Conservation (phyloP, 2,329 filamentous ascomycete genomes). For the Epichloe sibirici region DNA sequence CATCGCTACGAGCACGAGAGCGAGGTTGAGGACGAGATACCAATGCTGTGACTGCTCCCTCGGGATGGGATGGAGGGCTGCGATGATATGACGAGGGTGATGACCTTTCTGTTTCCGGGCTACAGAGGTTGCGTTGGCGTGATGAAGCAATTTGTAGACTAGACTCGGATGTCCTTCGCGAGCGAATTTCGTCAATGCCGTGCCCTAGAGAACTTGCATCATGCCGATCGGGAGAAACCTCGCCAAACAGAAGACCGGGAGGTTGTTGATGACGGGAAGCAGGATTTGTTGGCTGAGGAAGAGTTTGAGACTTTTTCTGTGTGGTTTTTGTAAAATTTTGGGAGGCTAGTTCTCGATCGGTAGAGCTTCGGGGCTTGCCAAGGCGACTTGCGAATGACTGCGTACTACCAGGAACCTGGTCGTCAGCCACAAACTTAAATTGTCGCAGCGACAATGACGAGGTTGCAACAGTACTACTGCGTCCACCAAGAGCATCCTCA, state of each 20-base stretch:
- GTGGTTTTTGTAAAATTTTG: conserved; percentile 24
- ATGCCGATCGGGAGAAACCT: conserved; percentile 51
- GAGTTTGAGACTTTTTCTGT: conserved; percentile 22
- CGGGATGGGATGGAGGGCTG: conserved; percentile 11
- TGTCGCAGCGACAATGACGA: conserved; percentile 28
- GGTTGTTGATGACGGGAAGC: conserved; percentile 23
- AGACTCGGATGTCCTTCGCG: conserved; percentile 60
- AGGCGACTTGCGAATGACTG: conserved; percentile 50
- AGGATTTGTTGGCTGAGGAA: conserved; percentile 19
- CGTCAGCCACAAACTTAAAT: conserved; percentile 34
- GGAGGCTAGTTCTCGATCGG: conserved; percentile 21
- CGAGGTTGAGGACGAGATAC: conserved; percentile 21
- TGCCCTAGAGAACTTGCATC: conserved; percentile 42
- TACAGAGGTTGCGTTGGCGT: conserved; percentile 43
- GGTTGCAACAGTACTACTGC: conserved; percentile 2
- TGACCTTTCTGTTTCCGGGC: conserved; percentile 43
- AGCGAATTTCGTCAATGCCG: conserved; percentile 42
- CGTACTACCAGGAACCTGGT: conserved; percentile 39
- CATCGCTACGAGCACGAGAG: conserved; percentile 49
- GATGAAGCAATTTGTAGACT: conserved; percentile 41
- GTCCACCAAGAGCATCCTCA: neutral
- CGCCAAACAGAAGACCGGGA: conserved; percentile 58
- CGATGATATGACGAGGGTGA: conserved; percentile 59
- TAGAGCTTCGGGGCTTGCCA: conserved; percentile 33
- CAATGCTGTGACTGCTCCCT: neutral